phyloP scores from a whole-genome alignment of 2,329 filamentous ascomycete genomes.

The Verticillium albo-atrum region DNA sequence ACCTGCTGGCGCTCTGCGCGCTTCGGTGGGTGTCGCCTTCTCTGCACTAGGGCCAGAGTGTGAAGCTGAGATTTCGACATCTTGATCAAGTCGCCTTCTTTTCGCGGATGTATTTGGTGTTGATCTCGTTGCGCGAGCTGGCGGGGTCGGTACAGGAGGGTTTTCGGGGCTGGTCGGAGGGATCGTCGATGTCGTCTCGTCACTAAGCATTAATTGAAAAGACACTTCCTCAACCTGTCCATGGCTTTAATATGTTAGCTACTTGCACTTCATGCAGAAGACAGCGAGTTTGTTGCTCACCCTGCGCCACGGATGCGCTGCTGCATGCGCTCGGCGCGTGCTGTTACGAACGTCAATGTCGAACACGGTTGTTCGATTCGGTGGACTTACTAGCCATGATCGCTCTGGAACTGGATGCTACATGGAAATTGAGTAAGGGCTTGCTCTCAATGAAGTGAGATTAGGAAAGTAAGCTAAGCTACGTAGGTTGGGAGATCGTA shows the following conservation, averaged over 20 bases:
- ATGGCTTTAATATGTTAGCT: slow-evolving; percentile 30
- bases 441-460: neutral
- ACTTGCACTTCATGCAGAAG: neutral
- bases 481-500: neutral
- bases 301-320: slow-evolving; percentile 62
- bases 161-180: neutral
- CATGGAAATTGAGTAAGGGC: neutral
- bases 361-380: neutral
- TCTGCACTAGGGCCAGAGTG: neutral
- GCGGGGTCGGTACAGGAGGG: slow-evolving; percentile 14
- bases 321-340: slow-evolving; percentile 58
- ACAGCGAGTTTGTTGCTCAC: slow-evolving; percentile 33
- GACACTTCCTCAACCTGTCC: slow-evolving; percentile 57
- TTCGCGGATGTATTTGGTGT: slow-evolving; percentile 46
- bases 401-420: neutral
- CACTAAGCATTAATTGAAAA: slow-evolving; percentile 44
- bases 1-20: neutral
- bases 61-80: slow-evolving; percentile 14
- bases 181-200: slow-evolving; percentile 9
- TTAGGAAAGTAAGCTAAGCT: neutral
- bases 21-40: neutral
- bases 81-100: slow-evolving; percentile 29
- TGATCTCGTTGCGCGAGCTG: slow-evolving; percentile 19
- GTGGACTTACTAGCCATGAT: slow-evolving; percentile 28
- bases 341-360: slow-evolving; percentile 22